These are phyloP conservation scores for Monosporascus sp. DNA, from an alignment of 2,329 filamentous ascomycete species.

Conservation along the genomic window DNA sequence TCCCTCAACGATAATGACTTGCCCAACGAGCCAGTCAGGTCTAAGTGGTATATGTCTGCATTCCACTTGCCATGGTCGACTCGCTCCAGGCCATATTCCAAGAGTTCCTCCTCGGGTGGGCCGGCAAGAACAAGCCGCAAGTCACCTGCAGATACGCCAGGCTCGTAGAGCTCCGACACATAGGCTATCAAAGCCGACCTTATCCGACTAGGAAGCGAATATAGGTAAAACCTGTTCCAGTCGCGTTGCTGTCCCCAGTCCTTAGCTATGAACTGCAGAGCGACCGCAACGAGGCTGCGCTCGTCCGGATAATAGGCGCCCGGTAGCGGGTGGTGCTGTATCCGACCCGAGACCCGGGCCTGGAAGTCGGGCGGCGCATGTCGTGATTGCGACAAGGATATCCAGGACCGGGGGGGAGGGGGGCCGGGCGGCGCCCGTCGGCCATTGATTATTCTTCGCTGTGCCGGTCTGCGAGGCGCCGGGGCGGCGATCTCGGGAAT, in stretches of 20 bases:
- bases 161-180: constrained; percentile 38
- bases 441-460: constrained; percentile 42
- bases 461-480: constrained; percentile 37
- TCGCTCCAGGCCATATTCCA: constrained; percentile 23
- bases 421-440: constrained; percentile 53
- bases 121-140: constrained; percentile 35
- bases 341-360: constrained; percentile 1
- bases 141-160: constrained; percentile 46
- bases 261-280: constrained; percentile 44
- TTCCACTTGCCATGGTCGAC: constrained; percentile 31
- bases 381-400: constrained; percentile 28
- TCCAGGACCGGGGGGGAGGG: constrained; percentile 56
- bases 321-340: constrained; percentile 34
- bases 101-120: constrained; percentile 22
- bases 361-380: constrained; percentile 21
- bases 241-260: constrained; percentile 52
- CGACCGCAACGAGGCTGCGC: constrained; percentile 47
- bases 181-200: constrained; percentile 48
- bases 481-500: constrained; percentile 53
- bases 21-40: constrained; percentile 49
- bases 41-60: constrained; percentile 45
- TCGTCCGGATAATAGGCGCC: constrained; percentile 38
- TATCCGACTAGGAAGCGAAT: constrained; percentile 48
- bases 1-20: constrained; percentile 48
- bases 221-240: constrained; percentile 54